Evolutionary conservation across 2,329 filamentous ascomycete genomes (phyloP).

Genomic region (Botrytis fabae): DNA sequence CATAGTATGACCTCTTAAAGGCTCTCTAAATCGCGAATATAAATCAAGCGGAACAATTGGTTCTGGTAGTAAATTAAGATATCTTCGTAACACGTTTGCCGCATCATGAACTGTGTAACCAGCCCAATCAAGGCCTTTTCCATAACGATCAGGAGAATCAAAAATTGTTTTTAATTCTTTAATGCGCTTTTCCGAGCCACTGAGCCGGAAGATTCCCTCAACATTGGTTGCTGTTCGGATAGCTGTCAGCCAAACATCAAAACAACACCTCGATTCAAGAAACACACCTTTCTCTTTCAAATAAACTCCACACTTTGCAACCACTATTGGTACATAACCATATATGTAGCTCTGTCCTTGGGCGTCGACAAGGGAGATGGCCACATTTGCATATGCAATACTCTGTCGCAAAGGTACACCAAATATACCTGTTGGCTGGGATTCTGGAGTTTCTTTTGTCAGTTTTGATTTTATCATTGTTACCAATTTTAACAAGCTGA

Average conservation of each 20-base stretch:
- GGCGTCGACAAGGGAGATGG: conserved; percentile 92
- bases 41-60: conserved; percentile 93
- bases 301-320: conserved; percentile 96
- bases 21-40: conserved; percentile 87
- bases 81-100: conserved; percentile 90
- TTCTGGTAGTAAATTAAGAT: conserved; percentile 94
- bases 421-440: conserved; percentile 74
- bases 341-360: conserved; percentile 96
- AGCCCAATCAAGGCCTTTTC: conserved; percentile 94
- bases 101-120: conserved; percentile 98
- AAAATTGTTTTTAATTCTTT: conserved; percentile 92
- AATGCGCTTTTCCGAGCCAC: conserved; percentile 95
- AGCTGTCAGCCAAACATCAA: conserved; percentile 22
- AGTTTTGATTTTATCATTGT: conserved; percentile 28
- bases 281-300: conserved; percentile 91
- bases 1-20: conserved; percentile 65
- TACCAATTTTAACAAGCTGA: neutral
- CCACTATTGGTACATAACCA: conserved; percentile 96
- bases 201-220: conserved; percentile 94
- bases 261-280: neutral
- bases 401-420: conserved; percentile 90
- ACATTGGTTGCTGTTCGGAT: conserved; percentile 75
- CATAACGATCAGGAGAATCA: conserved; percentile 91
- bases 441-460: conserved; percentile 29
- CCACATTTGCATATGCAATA: conserved; percentile 96